Evolutionary conservation across 2,329 filamentous ascomycete genomes (phyloP).

Genomic region (Reticulascus tulasneorum): DNA sequence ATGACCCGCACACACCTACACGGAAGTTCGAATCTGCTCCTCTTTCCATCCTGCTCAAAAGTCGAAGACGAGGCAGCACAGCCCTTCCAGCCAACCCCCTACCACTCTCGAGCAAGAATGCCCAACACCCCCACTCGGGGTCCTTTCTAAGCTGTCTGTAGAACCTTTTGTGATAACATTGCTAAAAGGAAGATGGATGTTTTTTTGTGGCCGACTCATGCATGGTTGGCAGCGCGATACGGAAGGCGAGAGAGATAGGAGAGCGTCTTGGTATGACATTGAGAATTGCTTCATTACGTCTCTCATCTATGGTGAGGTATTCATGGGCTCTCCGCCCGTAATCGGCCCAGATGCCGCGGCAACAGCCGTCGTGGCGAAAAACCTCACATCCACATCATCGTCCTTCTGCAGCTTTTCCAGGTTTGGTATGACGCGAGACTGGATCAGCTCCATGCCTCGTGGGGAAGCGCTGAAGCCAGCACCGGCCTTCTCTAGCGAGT

Average conservation of each 20-base stretch:
- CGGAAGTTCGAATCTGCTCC: too few species aligned
- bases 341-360: slow-evolving; percentile 48
- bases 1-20: too few species aligned
- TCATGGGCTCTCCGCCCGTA: slow-evolving; percentile 56
- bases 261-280: slow-evolving; percentile 27
- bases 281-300: slow-evolving; percentile 51
- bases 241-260: too few species aligned
- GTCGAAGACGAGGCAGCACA: too few species aligned
- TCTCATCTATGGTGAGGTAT: slow-evolving; percentile 60
- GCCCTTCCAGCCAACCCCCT: too few species aligned
- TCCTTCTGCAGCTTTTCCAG: slow-evolving; percentile 95
- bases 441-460: slow-evolving; percentile 74
- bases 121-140: too few species aligned
- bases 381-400: slow-evolving; percentile 95
- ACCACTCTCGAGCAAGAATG: too few species aligned
- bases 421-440: slow-evolving; percentile 81
- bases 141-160: too few species aligned
- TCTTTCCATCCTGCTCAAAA: too few species aligned
- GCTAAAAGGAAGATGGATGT: too few species aligned
- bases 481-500: slow-evolving; percentile 77
- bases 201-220: slow-evolving; percentile 8
- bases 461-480: slow-evolving; percentile 60
- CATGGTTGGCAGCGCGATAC: too few species aligned
- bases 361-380: slow-evolving; percentile 90
- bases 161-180: too few species aligned